These are phyloP conservation scores for Fraxinus sp. DNA, from an alignment of 305 asterid species.

Conservation along the genomic window DNA sequence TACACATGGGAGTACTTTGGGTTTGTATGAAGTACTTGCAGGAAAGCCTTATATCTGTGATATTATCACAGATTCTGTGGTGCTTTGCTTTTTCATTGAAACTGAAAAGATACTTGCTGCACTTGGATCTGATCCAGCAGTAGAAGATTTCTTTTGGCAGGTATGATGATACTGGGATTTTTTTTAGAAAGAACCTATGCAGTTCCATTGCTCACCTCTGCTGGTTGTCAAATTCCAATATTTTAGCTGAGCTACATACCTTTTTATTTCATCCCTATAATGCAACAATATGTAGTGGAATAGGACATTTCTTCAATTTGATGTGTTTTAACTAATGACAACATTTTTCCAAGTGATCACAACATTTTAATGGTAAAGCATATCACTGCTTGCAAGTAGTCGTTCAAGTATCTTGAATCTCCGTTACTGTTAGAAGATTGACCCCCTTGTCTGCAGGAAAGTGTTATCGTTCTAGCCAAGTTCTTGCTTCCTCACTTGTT, in stretches of 20 bases:
- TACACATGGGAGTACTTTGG: slow-evolving; percentile 91
- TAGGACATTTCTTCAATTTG: not conserved
- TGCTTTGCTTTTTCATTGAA: slow-evolving; percentile 71
- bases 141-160: slow-evolving; percentile 97
- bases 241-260: slow-evolving; percentile 16
- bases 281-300: not conserved
- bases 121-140: slow-evolving; percentile 65
- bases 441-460: slow-evolving; percentile 61
- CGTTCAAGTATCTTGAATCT: slow-evolving; percentile 14
- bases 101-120: slow-evolving; percentile 67
- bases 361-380: not conserved
- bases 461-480: slow-evolving; percentile 69
- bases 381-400: not conserved
- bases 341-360: not conserved
- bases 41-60: slow-evolving; percentile 83
- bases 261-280: slow-evolving; percentile 7
- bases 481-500: slow-evolving; percentile 78
- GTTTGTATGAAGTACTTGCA: slow-evolving; percentile 90
- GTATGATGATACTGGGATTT: slow-evolving; percentile 40
- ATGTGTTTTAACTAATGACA: not conserved
- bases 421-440: slow-evolving; percentile 20
- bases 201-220: slow-evolving; percentile 17
- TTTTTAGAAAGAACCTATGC: slow-evolving; percentile 18
- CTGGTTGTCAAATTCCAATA: slow-evolving; percentile 16
- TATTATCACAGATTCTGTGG: slow-evolving; percentile 74